Conservation (phyloP, 441 rosid species). For the Rhodomyrtus psidioides region DNA sequence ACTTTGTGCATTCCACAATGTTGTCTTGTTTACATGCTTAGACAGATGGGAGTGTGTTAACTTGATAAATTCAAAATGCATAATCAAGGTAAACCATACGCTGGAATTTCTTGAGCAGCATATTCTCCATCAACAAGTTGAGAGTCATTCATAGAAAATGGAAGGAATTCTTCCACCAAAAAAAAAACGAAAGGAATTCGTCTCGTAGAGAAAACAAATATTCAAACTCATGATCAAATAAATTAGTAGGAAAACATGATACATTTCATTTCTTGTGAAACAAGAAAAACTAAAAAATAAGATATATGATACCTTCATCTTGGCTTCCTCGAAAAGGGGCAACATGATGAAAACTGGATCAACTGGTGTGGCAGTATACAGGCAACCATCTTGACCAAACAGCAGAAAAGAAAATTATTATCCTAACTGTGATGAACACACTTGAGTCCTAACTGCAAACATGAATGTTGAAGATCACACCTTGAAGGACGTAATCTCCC, state of each 20-base stretch:
- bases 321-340: conserved; percentile 75
- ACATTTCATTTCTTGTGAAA: not conserved
- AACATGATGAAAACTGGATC: conserved; percentile 82
- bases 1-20: not conserved
- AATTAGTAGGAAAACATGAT: not conserved
- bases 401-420: not conserved
- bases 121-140: not conserved
- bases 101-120: not conserved
- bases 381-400: conserved; percentile 55
- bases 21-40: not conserved
- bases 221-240: not conserved
- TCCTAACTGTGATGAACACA: not conserved
- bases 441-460: not conserved
- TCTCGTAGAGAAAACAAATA: not conserved
- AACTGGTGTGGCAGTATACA: conserved; percentile 66
- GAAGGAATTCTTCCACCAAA: too few relatives aligned
- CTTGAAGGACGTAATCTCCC: conserved; percentile 71
- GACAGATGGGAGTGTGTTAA: not conserved
- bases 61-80: not conserved
- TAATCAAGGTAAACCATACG: accelerated
- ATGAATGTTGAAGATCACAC: conserved; percentile 14
- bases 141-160: not conserved
- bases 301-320: conserved; percentile 57
- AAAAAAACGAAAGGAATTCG: not conserved
- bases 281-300: not conserved